Conservation (phyloP, 129 eudicot species). For the Solidago caesia region DNA sequence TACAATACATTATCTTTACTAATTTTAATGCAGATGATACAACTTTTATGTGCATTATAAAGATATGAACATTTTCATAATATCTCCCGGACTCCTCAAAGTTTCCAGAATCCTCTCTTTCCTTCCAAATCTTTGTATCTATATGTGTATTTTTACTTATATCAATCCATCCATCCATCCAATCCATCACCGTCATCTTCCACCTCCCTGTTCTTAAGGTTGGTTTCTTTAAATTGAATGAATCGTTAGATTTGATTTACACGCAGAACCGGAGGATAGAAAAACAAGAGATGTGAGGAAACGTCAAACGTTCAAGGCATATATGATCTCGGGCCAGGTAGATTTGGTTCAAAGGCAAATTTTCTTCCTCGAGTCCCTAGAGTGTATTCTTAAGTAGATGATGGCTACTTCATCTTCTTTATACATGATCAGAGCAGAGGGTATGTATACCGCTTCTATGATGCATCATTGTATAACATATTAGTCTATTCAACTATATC, state of each 20-base stretch:
- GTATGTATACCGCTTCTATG: slow-evolving; percentile 35
- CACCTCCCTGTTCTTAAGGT: too few relatives aligned
- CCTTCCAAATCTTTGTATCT: too few relatives aligned
- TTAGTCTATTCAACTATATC: slow-evolving; percentile 9
- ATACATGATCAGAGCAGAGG: slow-evolving; percentile 87
- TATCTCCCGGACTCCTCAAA: too few relatives aligned
- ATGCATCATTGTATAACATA: neutral
- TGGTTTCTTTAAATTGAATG: neutral
- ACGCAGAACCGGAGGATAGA: slow-evolving; percentile 70
- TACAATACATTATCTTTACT: too few relatives aligned
- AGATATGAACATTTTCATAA: too few relatives aligned
- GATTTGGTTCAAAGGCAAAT: slow-evolving; percentile 88
- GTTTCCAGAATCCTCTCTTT: too few relatives aligned
- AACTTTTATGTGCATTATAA: too few relatives aligned
- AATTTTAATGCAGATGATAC: too few relatives aligned
- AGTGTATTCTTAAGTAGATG: slow-evolving; percentile 72
- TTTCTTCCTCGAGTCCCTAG: slow-evolving; percentile 79
- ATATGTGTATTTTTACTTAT: too few relatives aligned
- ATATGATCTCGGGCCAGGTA: slow-evolving; percentile 76
- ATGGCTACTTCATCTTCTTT: slow-evolving; percentile 89
- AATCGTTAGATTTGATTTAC: slow-evolving; percentile 83
- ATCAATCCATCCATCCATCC: too few relatives aligned
- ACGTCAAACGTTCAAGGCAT: slow-evolving; percentile 68
- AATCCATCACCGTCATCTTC: too few relatives aligned
- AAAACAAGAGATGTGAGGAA: slow-evolving; percentile 88